Evolutionary conservation across 2,329 filamentous ascomycete genomes (phyloP), one percentile per base, ranked within the genome.

Genomic region (Aspergillus sp.): DNA sequence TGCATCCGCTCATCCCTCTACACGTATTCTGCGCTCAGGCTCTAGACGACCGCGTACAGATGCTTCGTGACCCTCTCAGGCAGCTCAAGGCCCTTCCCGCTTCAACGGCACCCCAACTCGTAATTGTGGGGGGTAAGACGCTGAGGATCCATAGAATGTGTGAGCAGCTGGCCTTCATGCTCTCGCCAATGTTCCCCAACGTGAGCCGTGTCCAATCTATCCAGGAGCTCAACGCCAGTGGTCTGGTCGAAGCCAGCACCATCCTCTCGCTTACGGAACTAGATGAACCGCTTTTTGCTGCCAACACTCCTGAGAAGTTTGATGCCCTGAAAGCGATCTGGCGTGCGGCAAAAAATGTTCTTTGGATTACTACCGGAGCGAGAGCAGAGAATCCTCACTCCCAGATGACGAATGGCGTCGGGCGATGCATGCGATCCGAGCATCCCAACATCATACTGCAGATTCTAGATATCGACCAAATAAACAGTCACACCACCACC

Each of bases 281-380:
- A 4, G 68, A 70, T 47, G 52, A 56, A 13, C 62, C 65, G 2
- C 46, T 52, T 3, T 57, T 62, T 33, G 48, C 53, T 5, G 41
- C 51, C n/a, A 49, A 64, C 30, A 54, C 55, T 6, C 5, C 50
- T 5, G 38, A 47, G 15, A 60, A 52, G 5, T 22, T 64, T 33
- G 54, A 57, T 10, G 52, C 46, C 3, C 49, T 68, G 22, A 55
- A 67, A 41, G 48, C 48, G 13, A 15, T 61, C 1, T 56, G 54
- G 44, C 49, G 50, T 23, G 37, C 51, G 25, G 57, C 57, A 45
- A 51, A 56, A 10, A 49, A 48, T 53, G 42, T 63, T 12, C 35
- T 63, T 9, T 62, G 60, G 58, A 41, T 62, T 2, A 59, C 55
- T 5, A 41, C 50, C 12, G 60, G 58, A 4, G 54, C 58, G 2